A percentile compares a stretch with the other conserved stretches of the same genome.
phyloP scores from a whole-genome alignment of 495 filamentous ascomycete genomes.

The Tuber calosporum region DNA sequence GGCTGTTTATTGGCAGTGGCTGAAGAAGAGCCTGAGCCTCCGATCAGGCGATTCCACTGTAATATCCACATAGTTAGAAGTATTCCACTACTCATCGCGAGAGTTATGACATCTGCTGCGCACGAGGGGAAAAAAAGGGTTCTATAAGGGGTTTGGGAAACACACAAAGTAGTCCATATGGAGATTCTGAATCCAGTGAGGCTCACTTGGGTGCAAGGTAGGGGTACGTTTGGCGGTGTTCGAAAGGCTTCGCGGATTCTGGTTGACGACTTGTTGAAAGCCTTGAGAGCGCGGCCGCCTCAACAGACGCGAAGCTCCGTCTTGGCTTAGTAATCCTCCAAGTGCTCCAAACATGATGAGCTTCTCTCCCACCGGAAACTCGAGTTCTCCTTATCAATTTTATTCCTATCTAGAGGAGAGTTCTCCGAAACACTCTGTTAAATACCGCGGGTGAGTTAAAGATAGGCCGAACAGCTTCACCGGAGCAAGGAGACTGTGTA shows the following conservation, averaged over 20 bases:
- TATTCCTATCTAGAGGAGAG: no score
- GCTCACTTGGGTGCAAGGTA: neutral
- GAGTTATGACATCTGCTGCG: neutral
- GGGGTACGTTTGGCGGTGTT: neutral
- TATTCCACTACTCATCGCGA: slow-evolving; percentile 7
- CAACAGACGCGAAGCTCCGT: slow-evolving; percentile 1
- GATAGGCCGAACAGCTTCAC: neutral
- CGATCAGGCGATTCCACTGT: slow-evolving; percentile 85
- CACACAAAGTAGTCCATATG: neutral
- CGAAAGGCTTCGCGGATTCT: neutral
- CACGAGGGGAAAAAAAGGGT: neutral
- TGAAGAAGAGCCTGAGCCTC: slow-evolving; percentile 62
- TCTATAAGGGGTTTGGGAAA: neutral
- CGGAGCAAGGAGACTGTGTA: neutral
- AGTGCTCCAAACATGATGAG: neutral
- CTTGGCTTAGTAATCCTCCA: slow-evolving; percentile 4
- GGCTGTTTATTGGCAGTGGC: slow-evolving; percentile 53
- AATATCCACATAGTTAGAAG: slow-evolving; percentile 28
- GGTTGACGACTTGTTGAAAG: neutral
- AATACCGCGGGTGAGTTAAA: neutral
- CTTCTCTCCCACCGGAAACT: neutral
- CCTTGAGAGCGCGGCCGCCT: neutral
- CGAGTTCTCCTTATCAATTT: no score
- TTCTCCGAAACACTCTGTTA: neutral
- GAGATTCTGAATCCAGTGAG: neutral